Evolutionary conservation across 2,329 filamentous ascomycete species (phyloP).

Genomic region (Apiospora kogelbergensis): DNA sequence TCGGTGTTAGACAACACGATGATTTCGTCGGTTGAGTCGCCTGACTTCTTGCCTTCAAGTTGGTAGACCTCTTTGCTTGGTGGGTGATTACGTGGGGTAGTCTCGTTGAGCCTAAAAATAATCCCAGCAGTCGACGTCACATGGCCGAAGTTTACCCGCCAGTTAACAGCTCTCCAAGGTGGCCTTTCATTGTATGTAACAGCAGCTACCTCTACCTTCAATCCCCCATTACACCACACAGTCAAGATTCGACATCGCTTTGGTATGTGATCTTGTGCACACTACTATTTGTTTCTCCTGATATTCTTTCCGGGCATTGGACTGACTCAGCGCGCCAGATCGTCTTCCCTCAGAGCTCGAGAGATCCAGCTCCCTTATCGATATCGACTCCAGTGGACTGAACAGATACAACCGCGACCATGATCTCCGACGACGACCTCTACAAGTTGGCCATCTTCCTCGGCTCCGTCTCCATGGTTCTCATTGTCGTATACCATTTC

Average conservation of each 20-base stretch:
- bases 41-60: neutral
- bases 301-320: neutral
- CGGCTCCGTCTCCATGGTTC: conserved; percentile 82
- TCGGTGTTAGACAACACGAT: neutral
- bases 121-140: neutral
- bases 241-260: neutral
- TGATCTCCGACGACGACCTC: conserved; percentile 93
- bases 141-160: too few species aligned
- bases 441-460: conserved; percentile 93
- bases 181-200: neutral
- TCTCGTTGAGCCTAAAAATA: neutral
- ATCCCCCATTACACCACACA: neutral
- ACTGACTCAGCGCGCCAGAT: neutral
- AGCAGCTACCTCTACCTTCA: neutral
- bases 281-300: neutral
- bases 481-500: conserved; percentile 95
- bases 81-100: neutral
- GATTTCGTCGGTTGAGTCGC: neutral
- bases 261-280: neutral
- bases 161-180: neutral
- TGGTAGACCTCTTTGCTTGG: conserved; percentile 6
- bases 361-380: neutral
- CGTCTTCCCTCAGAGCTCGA: neutral
- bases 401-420: conserved; percentile 45
- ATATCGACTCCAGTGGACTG: neutral